Base-by-base conservation (phyloP, 2,329 filamentous ascomycete genomes). In the Hymenoscyphus linearis region DNA sequence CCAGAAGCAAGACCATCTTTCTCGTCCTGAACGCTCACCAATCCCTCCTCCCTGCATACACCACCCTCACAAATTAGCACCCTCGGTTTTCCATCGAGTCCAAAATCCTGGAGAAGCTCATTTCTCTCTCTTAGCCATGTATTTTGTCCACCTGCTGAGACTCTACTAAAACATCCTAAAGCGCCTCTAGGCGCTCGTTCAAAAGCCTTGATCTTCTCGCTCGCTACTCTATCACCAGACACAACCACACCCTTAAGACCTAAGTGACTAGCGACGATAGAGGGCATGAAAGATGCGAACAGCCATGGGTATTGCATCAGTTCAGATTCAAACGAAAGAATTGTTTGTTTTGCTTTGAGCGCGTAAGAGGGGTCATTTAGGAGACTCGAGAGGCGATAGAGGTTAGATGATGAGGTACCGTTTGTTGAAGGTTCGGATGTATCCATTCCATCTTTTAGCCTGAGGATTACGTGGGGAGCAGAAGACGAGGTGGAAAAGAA, bases 381-480 rank as follows among this genome's bases (percentile, higher is more conserved):
- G 1, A 96, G 74, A 5, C 82, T 82, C 13, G 85, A 85, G 3
- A 98, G 83, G 0, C 91, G 86, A 76, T 95, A 89, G n/a, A 98
- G 79, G 71, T 98, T 98, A 16, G 85, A 82, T 0, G 91, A 90
- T n/a, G 89, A 89, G 5, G 93, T 84, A 44, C 91, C 91, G 72
- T 99, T 99, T 57, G 90, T 89, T 0, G 91, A 95, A 0, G 95
- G 95, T 63, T 95, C 88, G 1, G 91, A 88, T 4, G 91, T 91
- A 74, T 99, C 95, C 83, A 97, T 97, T 66, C 92, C 95, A 65
- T 96, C 91, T 76, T 99, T 99, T 56, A 97, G 83, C 26, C 93
- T 88, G 63, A 98, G 84, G 62, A 97, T 87, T 31, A 88, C 82
- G 69, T 92, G 85, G 0, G 85, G 78, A 10, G 87, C 85, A 50